Evolutionary conservation across 176 grass and related monocot species (phyloP).

Genomic region (Carex littledalei): DNA sequence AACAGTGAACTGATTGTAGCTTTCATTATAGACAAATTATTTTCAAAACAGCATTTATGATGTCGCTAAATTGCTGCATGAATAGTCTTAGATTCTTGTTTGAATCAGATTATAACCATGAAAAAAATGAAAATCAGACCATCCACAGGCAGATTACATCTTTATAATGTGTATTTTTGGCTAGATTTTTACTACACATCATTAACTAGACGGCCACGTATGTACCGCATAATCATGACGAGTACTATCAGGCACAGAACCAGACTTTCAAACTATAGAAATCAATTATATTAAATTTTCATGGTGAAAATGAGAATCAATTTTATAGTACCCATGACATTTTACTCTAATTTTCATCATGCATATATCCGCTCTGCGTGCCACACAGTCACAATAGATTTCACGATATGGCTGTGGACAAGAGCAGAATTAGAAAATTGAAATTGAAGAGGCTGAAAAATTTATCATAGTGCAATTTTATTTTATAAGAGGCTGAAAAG

Average conservation of each 20-base stretch:
- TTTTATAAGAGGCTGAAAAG: no score
- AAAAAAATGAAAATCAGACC: neutral
- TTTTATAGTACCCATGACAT: no score
- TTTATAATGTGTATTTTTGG: neutral
- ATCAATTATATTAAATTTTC: no score
- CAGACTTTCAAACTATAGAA: no score
- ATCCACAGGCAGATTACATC: neutral
- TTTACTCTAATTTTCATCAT: no score
- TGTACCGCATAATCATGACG: neutral
- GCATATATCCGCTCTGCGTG: no score
- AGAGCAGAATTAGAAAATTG: no score
- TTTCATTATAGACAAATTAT: neutral
- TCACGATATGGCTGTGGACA: neutral
- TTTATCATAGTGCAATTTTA: no score
- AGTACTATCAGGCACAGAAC: neutral
- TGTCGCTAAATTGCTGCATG: neutral
- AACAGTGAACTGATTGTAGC: neutral
- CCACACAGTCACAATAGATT: neutral
- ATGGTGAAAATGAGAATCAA: no score
- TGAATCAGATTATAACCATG: neutral
- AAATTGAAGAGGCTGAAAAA: no score
- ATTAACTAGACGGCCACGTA: neutral
- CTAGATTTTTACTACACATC: neutral
- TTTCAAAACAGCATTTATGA: neutral
- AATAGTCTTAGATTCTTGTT: neutral